These are phyloP conservation scores for Ophiostoma ips DNA, from an alignment of 2,329 filamentous ascomycete species.

Conservation along the genomic window DNA sequence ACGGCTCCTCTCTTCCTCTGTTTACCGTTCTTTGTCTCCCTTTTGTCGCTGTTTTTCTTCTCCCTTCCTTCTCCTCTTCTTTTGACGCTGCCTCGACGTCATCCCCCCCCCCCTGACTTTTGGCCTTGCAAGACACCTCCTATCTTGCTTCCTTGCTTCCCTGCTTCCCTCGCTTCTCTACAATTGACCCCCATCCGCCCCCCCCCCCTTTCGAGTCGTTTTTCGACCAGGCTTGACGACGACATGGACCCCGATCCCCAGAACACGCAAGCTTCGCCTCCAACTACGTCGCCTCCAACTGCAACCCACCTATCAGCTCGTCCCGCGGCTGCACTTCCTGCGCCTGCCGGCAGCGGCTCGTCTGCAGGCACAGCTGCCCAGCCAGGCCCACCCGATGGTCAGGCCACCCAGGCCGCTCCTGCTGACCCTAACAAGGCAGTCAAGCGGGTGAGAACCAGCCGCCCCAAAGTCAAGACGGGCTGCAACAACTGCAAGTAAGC, in stretches of 20 bases:
- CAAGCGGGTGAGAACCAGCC: constrained; percentile 37
- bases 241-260: no score
- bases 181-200: no score
- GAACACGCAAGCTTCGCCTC: no score
- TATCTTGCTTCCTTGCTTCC: no score
- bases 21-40: not conserved
- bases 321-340: no score
- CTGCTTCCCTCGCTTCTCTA: no score
- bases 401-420: not conserved
- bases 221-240: no score
- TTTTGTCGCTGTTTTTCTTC: not conserved
- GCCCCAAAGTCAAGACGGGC: constrained; percentile 51
- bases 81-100: not conserved
- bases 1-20: not conserved
- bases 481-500: constrained; percentile 57
- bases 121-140: not conserved
- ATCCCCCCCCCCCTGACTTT: not conserved
- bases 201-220: no score
- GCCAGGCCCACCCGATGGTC: not conserved
- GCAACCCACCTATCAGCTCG: no score
- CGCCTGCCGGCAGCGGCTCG: no score
- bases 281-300: not conserved
- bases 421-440: not conserved
- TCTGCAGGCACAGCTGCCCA: not conserved
- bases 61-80: not conserved